Evolutionary conservation across 2,329 filamentous ascomycete species (phyloP), one percentile per base, ranked within the genome.

Genomic region (Penicillium nordicum): DNA sequence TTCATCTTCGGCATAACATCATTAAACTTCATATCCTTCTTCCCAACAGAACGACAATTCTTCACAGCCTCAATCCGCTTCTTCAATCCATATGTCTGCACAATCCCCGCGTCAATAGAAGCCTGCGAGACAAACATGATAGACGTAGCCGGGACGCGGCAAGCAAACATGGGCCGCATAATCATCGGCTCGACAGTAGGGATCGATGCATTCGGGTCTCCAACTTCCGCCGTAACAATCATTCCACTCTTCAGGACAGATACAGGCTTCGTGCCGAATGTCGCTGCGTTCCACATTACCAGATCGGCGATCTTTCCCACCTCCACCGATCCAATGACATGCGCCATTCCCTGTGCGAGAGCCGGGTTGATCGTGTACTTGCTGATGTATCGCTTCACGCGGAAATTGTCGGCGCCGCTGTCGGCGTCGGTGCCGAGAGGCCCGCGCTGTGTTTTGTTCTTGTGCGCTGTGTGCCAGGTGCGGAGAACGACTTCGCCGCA

Each of bases 331-430:
- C 93, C 93, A 60, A 97, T 84, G 2, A 96, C 68, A 71, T 97
- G 93, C 0, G 81, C 77, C 86, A 97, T 95, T 2, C 93, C 93
- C 74, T 97, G 93, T 0, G 92, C 86, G 59, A 97, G 81, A 11
- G 93, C 91, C 1, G 93, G 91, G 75, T 97, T 97, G 76, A 97
- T 87, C 23, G 93, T 97, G 74, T 97, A 97, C 78, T 97, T 97
- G 78, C 88, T 91, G 44, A 97, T 82, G 72, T 97, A 97, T 27
- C 93, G 78, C 79, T 95, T 96, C 7, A 96, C 93, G 40, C 93
- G 81, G 77, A 91, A 92, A 73, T 97, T 97, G 70, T 97, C 93
- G 0, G 89, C 90, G 11, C 80, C 88, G 0, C 89, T 88, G 23
- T 83, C 90, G 61, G 88, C 81, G 67, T 97, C 93, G 77, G 96